These are phyloP conservation scores for Vachellia collinsii DNA, from an alignment of 306 rosid species.

Conservation along the genomic window DNA sequence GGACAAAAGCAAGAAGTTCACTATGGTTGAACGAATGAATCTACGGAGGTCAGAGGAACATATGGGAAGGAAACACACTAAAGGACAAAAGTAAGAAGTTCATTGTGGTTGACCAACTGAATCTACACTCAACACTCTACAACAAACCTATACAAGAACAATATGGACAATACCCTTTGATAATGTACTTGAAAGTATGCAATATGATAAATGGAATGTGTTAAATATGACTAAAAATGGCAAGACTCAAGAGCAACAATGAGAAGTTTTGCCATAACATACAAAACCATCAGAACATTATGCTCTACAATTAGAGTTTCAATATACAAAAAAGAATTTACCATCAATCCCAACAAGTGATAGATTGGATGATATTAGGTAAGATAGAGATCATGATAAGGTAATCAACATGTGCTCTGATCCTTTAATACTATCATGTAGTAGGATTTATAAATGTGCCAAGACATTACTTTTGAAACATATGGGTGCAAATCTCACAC, in stretches of 20 bases:
- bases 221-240: background rate
- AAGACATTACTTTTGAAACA: background rate
- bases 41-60: too few species aligned
- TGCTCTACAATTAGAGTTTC: background rate
- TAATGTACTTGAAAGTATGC: too few species aligned
- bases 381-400: background rate
- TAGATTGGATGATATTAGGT: background rate
- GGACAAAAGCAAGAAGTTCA: too few species aligned
- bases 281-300: background rate
- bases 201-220: background rate
- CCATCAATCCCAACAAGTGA: background rate
- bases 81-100: too few species aligned
- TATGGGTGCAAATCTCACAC: background rate
- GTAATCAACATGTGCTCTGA: background rate
- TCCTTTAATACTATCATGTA: background rate
- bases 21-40: too few species aligned
- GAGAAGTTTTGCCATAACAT: background rate
- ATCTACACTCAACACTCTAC: too few species aligned
- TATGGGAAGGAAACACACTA: too few species aligned
- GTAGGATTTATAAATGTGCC: background rate
- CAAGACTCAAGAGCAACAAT: background rate
- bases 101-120: too few species aligned
- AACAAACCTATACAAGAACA: too few species aligned
- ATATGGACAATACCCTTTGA: too few species aligned
- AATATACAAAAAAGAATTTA: background rate